These are phyloP conservation scores for Penicillium sp. DNA, from an alignment of 2,329 filamentous ascomycete genomes.

Conservation along the genomic window DNA sequence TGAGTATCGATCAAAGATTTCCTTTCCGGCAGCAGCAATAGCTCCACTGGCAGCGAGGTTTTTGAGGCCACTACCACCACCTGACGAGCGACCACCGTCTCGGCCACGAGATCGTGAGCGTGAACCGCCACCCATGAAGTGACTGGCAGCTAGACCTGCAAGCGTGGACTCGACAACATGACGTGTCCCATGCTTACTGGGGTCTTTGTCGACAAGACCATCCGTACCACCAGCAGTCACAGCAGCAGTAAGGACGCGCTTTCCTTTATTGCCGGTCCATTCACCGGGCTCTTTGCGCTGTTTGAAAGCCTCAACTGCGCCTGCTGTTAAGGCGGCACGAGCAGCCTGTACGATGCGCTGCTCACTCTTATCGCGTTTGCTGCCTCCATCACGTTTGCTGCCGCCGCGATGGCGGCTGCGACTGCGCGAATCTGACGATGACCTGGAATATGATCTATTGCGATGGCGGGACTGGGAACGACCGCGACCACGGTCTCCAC, in stretches of 20 bases:
- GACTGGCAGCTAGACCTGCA: constrained; percentile 82
- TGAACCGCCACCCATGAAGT: constrained; percentile 73
- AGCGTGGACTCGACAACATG: constrained; percentile 84
- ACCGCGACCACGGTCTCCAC: constrained; percentile 52
- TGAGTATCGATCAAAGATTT: constrained; percentile 40
- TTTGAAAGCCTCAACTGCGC: constrained; percentile 87
- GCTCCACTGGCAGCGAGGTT: constrained; percentile 45
- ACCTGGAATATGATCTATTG: constrained; percentile 47
- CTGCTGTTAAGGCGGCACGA: constrained; percentile 85
- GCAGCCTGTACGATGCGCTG: constrained; percentile 78
- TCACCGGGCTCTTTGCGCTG: constrained; percentile 83
- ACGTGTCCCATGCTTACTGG: constrained; percentile 71
- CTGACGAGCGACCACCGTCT: constrained; percentile 48
- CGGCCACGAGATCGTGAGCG: constrained; percentile 69
- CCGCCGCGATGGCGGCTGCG: constrained; percentile 49
- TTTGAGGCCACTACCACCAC: constrained; percentile 47
- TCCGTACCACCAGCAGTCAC: constrained; percentile 83
- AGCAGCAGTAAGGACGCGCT: constrained; percentile 85
- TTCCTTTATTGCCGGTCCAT: constrained; percentile 89
- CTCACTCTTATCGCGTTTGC: constrained; percentile 50
- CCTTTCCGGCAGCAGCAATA: constrained; percentile 49
- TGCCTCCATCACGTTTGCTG: constrained; percentile 42
- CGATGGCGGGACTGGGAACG: constrained; percentile 29
- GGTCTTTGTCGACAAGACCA: constrained; percentile 65
- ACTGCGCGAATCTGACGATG: constrained; percentile 52